Conservation (phyloP, 2,329 filamentous ascomycete species). For the Penicillium sp. region DNA sequence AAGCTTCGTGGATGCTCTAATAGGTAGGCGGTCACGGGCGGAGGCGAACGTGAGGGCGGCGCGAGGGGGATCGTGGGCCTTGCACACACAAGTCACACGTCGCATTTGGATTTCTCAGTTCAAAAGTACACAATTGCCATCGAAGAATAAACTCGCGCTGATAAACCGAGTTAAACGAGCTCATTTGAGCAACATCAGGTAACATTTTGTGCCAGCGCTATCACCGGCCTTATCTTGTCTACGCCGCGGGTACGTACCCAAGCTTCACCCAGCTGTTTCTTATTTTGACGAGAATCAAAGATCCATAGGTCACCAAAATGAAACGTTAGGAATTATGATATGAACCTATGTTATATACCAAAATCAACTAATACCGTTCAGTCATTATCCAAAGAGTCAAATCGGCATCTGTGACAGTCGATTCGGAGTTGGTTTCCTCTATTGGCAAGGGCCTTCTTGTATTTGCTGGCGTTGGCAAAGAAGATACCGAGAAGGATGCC, state of each 20-base stretch:
- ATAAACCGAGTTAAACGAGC: neutral
- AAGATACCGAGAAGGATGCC: slow-evolving; percentile 85
- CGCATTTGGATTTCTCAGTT: neutral
- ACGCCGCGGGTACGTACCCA: neutral
- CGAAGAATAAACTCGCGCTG: neutral
- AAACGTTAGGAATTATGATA: neutral
- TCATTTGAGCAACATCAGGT: neutral
- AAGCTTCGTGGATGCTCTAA: slow-evolving; percentile 22
- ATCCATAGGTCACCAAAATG: neutral
- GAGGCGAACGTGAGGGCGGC: slow-evolving; percentile 7
- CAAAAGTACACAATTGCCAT: neutral
- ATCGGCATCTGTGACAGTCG: slow-evolving; percentile 92
- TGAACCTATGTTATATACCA: neutral
- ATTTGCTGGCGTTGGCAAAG: slow-evolving; percentile 84
- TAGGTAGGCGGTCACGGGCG: slow-evolving; percentile 22
- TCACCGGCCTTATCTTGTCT: neutral
- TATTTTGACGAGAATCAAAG: neutral
- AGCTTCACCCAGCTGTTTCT: neutral
- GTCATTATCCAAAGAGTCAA: slow-evolving; percentile 91
- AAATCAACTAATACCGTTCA: slow-evolving; percentile 42
- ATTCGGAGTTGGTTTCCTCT: slow-evolving; percentile 82
- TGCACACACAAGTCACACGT: neutral
- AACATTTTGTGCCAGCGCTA: neutral
- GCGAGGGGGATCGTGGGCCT: neutral
- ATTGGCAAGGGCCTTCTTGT: slow-evolving; percentile 90